A percentile compares a stretch with the other conserved stretches of the same genome.
These are phyloP conservation scores for Thelonectria rubi DNA, from an alignment of 2,329 filamentous ascomycete species.

Conservation along the genomic window DNA sequence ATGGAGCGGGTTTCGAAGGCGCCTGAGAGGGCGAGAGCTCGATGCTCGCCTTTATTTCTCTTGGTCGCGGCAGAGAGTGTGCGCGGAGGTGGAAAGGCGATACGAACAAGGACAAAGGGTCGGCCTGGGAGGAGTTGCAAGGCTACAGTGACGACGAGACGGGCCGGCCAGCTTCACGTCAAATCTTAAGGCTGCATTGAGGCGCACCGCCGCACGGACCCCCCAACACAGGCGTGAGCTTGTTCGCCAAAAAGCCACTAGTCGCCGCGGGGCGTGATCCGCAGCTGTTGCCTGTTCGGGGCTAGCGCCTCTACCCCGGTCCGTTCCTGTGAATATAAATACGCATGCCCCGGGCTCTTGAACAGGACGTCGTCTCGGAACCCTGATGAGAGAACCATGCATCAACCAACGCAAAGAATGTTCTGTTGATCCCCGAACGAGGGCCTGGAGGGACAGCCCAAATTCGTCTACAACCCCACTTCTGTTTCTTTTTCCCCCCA, in stretches of 20 bases:
- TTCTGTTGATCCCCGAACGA: not conserved
- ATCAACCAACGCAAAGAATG: conserved; percentile 1
- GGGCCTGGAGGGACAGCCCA: conserved; percentile 5
- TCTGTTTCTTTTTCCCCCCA: too few relatives aligned
- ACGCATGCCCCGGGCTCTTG: not conserved
- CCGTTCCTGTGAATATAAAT: not conserved
- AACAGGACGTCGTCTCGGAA: not conserved
- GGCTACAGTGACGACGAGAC: conserved; percentile 40
- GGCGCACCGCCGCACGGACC: conserved; percentile 24
- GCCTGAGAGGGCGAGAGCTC: not conserved
- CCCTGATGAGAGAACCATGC: not conserved
- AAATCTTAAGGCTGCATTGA: conserved; percentile 7
- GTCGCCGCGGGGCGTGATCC: conserved; percentile 13
- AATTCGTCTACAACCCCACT: not conserved
- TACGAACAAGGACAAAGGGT: not conserved
- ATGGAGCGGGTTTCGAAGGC: not conserved
- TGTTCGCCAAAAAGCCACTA: conserved; percentile 1
- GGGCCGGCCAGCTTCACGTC: conserved; percentile 12
- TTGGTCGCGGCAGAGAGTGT: not conserved
- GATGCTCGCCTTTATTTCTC: not conserved
- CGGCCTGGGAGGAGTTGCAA: conserved; percentile 4
- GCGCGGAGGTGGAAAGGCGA: not conserved
- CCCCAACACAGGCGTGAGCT: not conserved
- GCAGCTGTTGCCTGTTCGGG: not conserved
- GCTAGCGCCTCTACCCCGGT: not conserved